These are phyloP conservation scores for Lactifluus hygrophoroides DNA, from an alignment of 768 basidiomycete species.

Conservation along the genomic window DNA sequence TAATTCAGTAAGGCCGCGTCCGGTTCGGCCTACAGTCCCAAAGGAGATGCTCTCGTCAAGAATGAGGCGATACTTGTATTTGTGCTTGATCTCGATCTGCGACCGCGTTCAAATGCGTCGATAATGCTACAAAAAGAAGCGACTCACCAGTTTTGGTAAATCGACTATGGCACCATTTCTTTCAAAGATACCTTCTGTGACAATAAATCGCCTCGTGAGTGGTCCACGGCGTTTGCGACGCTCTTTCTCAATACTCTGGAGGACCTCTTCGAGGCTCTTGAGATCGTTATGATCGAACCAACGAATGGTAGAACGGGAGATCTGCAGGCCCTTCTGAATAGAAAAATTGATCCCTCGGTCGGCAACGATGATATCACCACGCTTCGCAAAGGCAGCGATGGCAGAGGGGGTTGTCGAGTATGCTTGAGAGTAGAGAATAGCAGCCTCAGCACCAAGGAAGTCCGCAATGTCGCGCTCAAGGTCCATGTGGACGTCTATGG, in stretches of 20 bases:
- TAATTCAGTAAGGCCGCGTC: constrained; percentile 89
- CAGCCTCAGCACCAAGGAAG: constrained; percentile 80
- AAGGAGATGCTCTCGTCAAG: constrained; percentile 94
- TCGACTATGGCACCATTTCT: constrained; percentile 90
- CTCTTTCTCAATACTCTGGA: constrained; percentile 81
- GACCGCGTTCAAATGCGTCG: background rate
- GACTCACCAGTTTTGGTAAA: constrained; percentile 78
- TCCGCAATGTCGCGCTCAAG: constrained; percentile 84
- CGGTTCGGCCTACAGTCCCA: constrained; percentile 86
- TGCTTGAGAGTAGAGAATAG: constrained; percentile 91
- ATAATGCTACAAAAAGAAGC: background rate
- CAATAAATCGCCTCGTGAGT: constrained; percentile 86
- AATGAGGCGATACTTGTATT: constrained; percentile 93
- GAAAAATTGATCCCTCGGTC: constrained; percentile 95
- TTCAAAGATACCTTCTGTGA: constrained; percentile 96
- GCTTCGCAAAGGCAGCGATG: constrained; percentile 95
- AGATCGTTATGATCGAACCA: constrained; percentile 98
- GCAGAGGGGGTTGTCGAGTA: constrained; percentile 90
- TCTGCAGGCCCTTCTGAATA: constrained; percentile 92
- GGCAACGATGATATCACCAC: constrained; percentile 96
- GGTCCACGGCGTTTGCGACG: constrained; percentile 73
- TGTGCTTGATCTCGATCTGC: constrained; percentile 88
- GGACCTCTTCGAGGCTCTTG: constrained; percentile 80
- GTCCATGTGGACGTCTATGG: constrained; percentile 80
- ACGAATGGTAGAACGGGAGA: constrained; percentile 81